Evolutionary conservation across 2,329 filamentous ascomycete species (phyloP).

Genomic region (Tympanopsis confertula): DNA sequence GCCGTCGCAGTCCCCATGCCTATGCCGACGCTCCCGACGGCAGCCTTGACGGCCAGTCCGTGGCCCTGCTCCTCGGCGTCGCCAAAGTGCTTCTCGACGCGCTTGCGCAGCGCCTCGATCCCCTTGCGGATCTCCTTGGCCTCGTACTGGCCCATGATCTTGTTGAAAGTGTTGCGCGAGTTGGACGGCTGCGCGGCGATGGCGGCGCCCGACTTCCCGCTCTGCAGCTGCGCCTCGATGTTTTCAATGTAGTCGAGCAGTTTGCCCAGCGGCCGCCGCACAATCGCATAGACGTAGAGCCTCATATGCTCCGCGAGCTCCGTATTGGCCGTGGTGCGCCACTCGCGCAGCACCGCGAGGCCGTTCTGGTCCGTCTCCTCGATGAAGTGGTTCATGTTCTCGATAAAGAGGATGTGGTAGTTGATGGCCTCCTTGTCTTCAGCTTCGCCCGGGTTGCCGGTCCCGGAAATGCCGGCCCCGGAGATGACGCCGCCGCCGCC

Average conservation of each 20-base stretch:
- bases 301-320: constrained; percentile 81
- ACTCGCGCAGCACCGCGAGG: constrained; percentile 68
- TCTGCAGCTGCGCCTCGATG: constrained; percentile 60
- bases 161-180: constrained; percentile 73
- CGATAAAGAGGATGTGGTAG: constrained; percentile 91
- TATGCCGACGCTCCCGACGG: background rate
- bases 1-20: background rate
- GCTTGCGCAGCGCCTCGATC: constrained; percentile 78
- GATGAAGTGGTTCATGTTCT: constrained; percentile 97
- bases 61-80: constrained; percentile 67
- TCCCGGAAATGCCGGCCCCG: constrained; percentile 13
- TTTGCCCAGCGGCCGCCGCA: constrained; percentile 79
- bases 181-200: constrained; percentile 76
- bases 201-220: constrained; percentile 43
- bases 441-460: constrained; percentile 29
- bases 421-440: constrained; percentile 96
- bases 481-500: constrained; percentile 40
- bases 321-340: constrained; percentile 65
- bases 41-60: constrained; percentile 27
- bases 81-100: constrained; percentile 94
- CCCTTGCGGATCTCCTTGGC: constrained; percentile 76
- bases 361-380: constrained; percentile 74
- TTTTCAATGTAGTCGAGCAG: constrained; percentile 85
- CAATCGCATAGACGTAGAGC: constrained; percentile 77
- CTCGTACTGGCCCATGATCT: constrained; percentile 71